Evolutionary conservation across 2,329 filamentous ascomycete genomes (phyloP).

Genomic region (Arachnopeziza araneosa): DNA sequence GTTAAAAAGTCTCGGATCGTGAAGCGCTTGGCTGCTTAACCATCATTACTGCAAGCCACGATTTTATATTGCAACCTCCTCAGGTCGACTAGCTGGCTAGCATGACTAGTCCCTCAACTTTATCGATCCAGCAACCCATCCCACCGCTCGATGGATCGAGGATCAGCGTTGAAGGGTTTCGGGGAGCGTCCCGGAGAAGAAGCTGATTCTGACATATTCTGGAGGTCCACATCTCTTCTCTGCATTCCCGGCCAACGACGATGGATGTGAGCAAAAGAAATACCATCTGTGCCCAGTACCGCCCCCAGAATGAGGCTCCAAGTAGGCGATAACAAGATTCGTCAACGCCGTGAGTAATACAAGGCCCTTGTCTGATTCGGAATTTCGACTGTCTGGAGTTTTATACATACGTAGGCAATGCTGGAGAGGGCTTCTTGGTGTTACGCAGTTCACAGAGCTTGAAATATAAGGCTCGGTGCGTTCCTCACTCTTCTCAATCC

Average conservation of each 20-base stretch:
- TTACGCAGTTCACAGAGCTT: background rate
- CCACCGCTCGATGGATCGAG: background rate
- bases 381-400: background rate
- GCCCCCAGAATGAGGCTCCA: background rate
- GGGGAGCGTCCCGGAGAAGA: background rate
- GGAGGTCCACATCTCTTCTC: background rate
- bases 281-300: background rate
- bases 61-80: background rate
- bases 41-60: background rate
- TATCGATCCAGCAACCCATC: background rate
- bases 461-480: background rate
- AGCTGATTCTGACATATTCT: background rate
- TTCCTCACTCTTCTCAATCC: background rate
- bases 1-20: background rate
- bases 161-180: background rate
- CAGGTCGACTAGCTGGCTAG: background rate
- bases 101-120: background rate
- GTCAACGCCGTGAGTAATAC: background rate
- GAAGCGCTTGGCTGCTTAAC: background rate
- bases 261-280: background rate
- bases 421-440: background rate
- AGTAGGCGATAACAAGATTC: background rate
- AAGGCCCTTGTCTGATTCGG: background rate
- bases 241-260: background rate
- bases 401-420: background rate